Base-by-base conservation (phyloP, 257 asterid species). In the Phtheirospermum japonicum region DNA sequence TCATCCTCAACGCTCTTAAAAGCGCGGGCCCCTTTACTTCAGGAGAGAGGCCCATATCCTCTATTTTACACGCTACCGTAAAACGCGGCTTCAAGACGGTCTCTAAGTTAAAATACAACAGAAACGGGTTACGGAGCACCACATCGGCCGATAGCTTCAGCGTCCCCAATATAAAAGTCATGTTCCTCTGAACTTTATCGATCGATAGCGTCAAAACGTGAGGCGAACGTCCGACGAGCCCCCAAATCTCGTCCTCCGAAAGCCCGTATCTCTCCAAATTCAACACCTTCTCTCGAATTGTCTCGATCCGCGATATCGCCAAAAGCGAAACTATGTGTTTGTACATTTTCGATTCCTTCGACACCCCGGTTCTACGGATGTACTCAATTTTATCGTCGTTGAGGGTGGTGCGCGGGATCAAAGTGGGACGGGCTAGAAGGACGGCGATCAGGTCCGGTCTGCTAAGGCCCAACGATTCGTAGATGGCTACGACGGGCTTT, bases 131-230 rank as follows among this genome's bases (percentile, higher is more conserved):
- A 1, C 52, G 37, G 14, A 77, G 75, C 10, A 83, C 81, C 62
- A 64, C 61, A 32, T 30, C 52, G 42, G 91, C 83, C 49, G 86
- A 14, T 4, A 83, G 86, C 83, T 76, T 89, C 94, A 86, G 75
- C 4, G 82, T 80, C 9, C 85, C 92, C 54, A 80, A 48, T 45
- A 83, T 53, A 66, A 75, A 89, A 12, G 94, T 84, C 95, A 87
- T 83, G 80, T 89, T 76, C 61, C 97, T 78, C 79, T 86, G 94
- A 63, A 87, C 83, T 70, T 84, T 89, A 50, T 89, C 92, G 19
- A 72, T 46, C 45, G 97, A 89, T 7, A 89, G 70, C 18, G 97
- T 84, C 76, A 83, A 57, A 67, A 82, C 57, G 40, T 82, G 73
- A 4, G 97, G 91, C 31, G 94, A 83, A 19, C 77, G 83, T 14